Evolutionary conservation across 768 basidiomycete genomes (phyloP).

Genomic region (Suillus placidus): DNA sequence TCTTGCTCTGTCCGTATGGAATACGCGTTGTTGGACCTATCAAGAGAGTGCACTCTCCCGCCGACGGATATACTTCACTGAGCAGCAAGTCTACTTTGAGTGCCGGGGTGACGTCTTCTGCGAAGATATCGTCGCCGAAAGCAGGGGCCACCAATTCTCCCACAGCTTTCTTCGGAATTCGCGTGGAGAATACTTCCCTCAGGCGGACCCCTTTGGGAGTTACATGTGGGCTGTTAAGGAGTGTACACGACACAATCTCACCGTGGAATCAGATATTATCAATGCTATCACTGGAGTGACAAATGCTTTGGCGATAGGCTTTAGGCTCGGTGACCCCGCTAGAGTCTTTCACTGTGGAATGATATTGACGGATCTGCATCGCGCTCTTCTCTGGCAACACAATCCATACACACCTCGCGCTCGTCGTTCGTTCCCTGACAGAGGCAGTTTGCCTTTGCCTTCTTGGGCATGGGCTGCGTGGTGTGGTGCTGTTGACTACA

Average conservation of each 20-base stretch:
- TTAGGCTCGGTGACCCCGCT: background rate
- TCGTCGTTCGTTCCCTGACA: conserved; percentile 11
- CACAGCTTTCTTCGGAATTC: too few relatives aligned
- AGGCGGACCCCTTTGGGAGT: background rate
- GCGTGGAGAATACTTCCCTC: background rate
- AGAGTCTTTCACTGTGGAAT: background rate
- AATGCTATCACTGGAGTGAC: background rate
- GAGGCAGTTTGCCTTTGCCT: conserved; percentile 13
- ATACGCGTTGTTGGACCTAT: conserved; percentile 27
- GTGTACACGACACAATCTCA: conserved; percentile 1
- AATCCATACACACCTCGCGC: conserved; percentile 12
- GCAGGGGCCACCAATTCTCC: background rate
- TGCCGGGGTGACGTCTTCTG: conserved; percentile 23
- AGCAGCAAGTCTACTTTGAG: conserved; percentile 25
- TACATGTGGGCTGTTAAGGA: background rate
- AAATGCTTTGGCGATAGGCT: background rate
- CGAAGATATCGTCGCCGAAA: conserved; percentile 27
- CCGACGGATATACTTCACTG: conserved; percentile 24
- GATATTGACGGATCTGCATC: conserved; percentile 16
- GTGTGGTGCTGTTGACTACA: conserved; percentile 19
- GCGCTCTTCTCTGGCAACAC: conserved; percentile 27
- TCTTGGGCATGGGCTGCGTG: conserved; percentile 33
- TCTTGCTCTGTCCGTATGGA: conserved; percentile 18
- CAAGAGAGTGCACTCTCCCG: conserved; percentile 25
- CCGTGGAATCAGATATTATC: background rate